Conservation (phyloP, 768 basidiomycete genomes). For the Sistotremastrum suecicum region DNA sequence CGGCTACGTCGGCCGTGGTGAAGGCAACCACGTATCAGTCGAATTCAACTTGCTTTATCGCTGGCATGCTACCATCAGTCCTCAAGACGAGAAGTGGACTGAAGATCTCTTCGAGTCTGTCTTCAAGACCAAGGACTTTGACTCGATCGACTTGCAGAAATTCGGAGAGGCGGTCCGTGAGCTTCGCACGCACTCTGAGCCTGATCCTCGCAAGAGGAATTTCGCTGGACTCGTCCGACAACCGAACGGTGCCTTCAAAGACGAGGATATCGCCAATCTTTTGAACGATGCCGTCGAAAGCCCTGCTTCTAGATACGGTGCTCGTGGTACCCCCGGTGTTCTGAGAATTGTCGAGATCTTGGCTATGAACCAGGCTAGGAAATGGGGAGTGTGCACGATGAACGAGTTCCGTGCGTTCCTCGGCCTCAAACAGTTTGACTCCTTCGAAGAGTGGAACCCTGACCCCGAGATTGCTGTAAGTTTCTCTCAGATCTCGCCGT, state of each 20-base stretch:
- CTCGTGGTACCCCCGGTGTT: conserved; percentile 30
- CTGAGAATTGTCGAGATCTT: conserved; percentile 41
- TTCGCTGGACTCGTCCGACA: conserved; percentile 18
- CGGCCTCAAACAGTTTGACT: conserved; percentile 29
- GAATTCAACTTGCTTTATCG: conserved; percentile 16
- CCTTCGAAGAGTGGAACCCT: conserved; percentile 43
- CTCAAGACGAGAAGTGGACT: conserved; percentile 18
- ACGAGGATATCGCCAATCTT: conserved; percentile 23
- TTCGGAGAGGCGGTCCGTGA: conserved; percentile 1
- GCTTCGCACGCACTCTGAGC: background rate
- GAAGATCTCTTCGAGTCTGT: conserved; percentile 15
- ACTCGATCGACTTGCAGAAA: conserved; percentile 8
- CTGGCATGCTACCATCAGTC: conserved; percentile 21
- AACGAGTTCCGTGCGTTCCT: conserved; percentile 42
- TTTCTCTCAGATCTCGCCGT: background rate
- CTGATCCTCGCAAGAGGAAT: conserved; percentile 14
- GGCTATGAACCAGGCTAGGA: conserved; percentile 37
- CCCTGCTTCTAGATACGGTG: conserved; percentile 33
- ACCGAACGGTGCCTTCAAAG: conserved; percentile 7
- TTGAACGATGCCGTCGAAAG: conserved; percentile 31
- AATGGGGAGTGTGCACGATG: conserved; percentile 44
- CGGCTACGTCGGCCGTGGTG: conserved; percentile 9
- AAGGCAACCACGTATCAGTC: conserved; percentile 11
- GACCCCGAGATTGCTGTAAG: conserved; percentile 30
- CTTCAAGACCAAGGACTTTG: conserved; percentile 14